Percentiles rank a stretch among this genome's conserved stretches.
phyloP scores from a whole-genome alignment of 768 basidiomycete genomes.

The Tricholoma terreum region DNA sequence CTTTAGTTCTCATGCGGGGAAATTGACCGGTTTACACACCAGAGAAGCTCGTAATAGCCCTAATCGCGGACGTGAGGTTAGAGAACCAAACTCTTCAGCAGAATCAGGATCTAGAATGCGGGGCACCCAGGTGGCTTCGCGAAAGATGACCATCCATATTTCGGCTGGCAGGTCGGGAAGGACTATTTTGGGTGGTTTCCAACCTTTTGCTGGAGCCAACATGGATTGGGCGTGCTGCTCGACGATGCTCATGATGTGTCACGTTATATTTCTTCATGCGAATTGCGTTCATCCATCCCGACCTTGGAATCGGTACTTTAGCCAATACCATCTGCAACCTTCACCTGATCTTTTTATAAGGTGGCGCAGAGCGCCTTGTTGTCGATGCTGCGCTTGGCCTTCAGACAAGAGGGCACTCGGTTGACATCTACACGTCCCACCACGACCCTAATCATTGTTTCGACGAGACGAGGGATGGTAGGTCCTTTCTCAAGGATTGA shows the following conservation, averaged over 20 bases:
- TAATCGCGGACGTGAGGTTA: slow-evolving; percentile 10
- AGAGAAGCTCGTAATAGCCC: slow-evolving; percentile 17
- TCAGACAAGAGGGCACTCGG: slow-evolving; percentile 77
- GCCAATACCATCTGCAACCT: slow-evolving; percentile 1
- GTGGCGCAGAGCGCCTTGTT: slow-evolving; percentile 92
- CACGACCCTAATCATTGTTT: slow-evolving; percentile 88
- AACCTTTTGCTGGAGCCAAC: background rate
- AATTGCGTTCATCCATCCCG: slow-evolving; percentile 90
- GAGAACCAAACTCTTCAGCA: slow-evolving; percentile 9
- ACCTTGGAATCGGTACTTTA: slow-evolving; percentile 83
- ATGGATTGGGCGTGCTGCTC: background rate
- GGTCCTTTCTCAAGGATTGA: background rate
- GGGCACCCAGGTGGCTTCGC: slow-evolving; percentile 24
- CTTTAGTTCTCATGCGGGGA: background rate
- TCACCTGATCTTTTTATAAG: slow-evolving; percentile 28
- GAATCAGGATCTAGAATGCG: slow-evolving; percentile 16
- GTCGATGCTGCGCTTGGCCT: slow-evolving; percentile 93
- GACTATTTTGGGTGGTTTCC: background rate
- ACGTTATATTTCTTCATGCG: slow-evolving; percentile 16
- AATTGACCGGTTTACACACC: slow-evolving; percentile 14
- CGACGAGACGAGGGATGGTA: slow-evolving; percentile 90
- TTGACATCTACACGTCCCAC: slow-evolving; percentile 91
- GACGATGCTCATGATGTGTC: background rate
- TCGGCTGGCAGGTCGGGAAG: slow-evolving; percentile 26
- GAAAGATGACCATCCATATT: slow-evolving; percentile 25